A percentile compares a stretch with the other conserved stretches of the same genome.
phyloP scores from a whole-genome alignment of 2,329 filamentous ascomycete genomes.

The Nigrospora oryzae region DNA sequence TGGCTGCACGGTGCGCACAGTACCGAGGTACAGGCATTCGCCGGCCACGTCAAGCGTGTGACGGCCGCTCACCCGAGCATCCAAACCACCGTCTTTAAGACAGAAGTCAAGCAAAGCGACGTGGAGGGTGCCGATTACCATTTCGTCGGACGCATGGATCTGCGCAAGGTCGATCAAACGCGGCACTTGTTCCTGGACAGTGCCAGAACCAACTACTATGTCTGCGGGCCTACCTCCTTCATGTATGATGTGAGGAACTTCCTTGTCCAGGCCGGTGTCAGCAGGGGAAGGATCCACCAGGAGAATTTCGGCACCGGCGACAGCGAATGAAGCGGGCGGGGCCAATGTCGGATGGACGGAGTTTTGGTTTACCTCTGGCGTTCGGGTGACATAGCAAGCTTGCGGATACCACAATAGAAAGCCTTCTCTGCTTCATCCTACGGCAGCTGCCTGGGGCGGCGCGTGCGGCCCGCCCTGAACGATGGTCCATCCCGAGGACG shows the following conservation, averaged over 20 bases:
- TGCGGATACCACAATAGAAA: no score
- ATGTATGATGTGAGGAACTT: constrained; percentile 52
- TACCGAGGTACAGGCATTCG: constrained; percentile 45
- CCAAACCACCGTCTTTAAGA: constrained; percentile 49
- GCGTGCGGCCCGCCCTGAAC: no score
- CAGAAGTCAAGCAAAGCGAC: constrained; percentile 33
- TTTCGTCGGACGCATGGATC: constrained; percentile 46
- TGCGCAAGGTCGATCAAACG: constrained; percentile 45
- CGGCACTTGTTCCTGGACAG: constrained; percentile 47
- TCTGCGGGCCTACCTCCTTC: constrained; percentile 64
- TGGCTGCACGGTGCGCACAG: constrained; percentile 56
- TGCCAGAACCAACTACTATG: constrained; percentile 52
- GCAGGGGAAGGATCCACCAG: constrained; percentile 49
- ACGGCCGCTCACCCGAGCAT: constrained; percentile 37
- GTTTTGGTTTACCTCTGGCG: neutral
- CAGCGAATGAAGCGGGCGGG: constrained; percentile 8
- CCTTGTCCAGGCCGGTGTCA: constrained; percentile 48
- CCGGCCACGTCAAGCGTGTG: constrained; percentile 33
- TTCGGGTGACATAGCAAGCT: neutral
- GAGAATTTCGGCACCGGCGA: constrained; percentile 60
- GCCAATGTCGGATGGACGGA: neutral
- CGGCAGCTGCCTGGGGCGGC: no score
- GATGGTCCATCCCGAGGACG: no score
- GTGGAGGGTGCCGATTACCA: constrained; percentile 48
- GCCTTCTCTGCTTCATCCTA: no score